Conservation (phyloP, 2,329 filamentous ascomycete species). For the Verticillium tricorpus region DNA sequence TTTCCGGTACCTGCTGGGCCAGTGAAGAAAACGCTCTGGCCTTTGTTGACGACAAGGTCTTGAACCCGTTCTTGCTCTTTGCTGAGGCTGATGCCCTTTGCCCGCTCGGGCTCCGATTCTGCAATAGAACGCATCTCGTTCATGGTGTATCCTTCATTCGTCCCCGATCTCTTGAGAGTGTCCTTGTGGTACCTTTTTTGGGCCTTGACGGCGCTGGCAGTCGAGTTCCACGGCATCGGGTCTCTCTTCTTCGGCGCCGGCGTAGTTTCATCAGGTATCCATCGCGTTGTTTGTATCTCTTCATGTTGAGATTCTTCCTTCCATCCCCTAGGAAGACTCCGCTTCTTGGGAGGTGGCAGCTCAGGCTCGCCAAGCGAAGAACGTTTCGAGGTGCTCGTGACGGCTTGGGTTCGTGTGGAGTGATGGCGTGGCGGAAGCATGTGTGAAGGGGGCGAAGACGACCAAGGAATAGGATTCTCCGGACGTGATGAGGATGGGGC, state of each 20-base stretch:
- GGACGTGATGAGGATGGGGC: constrained; percentile 13
- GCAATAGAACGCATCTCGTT: constrained; percentile 44
- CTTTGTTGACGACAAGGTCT: constrained; percentile 72
- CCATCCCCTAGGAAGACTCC: constrained; percentile 56
- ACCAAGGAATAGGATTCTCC: constrained; percentile 58
- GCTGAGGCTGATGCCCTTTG: constrained; percentile 65
- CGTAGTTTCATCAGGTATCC: constrained; percentile 15
- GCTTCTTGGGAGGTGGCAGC: constrained; percentile 45
- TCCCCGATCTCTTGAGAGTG: constrained; percentile 28
- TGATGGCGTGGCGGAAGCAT: constrained; percentile 28
- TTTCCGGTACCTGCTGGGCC: constrained; percentile 96
- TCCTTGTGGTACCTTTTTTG: constrained; percentile 69
- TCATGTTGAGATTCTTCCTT: constrained; percentile 27
- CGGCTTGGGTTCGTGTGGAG: constrained; percentile 9
- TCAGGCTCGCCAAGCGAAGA: constrained; percentile 26
- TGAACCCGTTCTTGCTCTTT: constrained; percentile 82
- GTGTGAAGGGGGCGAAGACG: constrained; percentile 57
- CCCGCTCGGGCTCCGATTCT: constrained; percentile 30
- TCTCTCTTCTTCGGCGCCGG: constrained; percentile 28
- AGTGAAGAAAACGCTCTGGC: constrained; percentile 94
- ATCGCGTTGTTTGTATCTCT: background rate
- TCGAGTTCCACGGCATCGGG: constrained; percentile 62
- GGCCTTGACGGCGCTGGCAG: constrained; percentile 69
- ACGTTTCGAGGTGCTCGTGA: constrained; percentile 34
- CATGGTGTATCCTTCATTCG: constrained; percentile 20